Evolutionary conservation across 2,329 filamentous ascomycete species (phyloP).

Genomic region (Cercospora sojina): DNA sequence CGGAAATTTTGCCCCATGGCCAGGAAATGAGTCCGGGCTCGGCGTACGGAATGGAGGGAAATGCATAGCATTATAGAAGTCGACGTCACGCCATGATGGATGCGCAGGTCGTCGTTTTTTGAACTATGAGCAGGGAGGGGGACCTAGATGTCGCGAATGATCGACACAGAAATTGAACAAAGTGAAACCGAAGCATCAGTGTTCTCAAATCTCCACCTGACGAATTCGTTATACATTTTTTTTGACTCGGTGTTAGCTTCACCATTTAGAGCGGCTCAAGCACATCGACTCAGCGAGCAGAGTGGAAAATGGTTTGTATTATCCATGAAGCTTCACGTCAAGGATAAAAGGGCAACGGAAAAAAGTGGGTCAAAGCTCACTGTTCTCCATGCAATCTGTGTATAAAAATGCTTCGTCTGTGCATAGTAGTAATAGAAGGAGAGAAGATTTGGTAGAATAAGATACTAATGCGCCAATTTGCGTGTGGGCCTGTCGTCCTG

Average conservation of each 20-base stretch:
- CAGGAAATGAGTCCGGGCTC: neutral
- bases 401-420: neutral
- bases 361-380: neutral
- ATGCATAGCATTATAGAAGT: neutral
- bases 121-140: neutral
- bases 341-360: neutral
- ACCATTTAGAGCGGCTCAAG: neutral
- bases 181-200: neutral
- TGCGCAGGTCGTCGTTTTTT: neutral
- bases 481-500: neutral
- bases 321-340: neutral
- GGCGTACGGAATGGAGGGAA: neutral
- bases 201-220: neutral
- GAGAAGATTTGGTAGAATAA: neutral
- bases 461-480: constrained; percentile 5
- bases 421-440: neutral
- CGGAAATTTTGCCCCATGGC: no score
- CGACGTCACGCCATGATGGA: neutral
- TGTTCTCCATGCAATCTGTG: neutral
- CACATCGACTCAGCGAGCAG: neutral
- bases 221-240: neutral
- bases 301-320: neutral
- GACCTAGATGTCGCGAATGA: neutral
- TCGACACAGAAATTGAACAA: neutral
- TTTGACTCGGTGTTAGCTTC: neutral